These are phyloP conservation scores for Didymellaceae sp. DNA, from an alignment of 2,329 filamentous ascomycete species.

Conservation along the genomic window DNA sequence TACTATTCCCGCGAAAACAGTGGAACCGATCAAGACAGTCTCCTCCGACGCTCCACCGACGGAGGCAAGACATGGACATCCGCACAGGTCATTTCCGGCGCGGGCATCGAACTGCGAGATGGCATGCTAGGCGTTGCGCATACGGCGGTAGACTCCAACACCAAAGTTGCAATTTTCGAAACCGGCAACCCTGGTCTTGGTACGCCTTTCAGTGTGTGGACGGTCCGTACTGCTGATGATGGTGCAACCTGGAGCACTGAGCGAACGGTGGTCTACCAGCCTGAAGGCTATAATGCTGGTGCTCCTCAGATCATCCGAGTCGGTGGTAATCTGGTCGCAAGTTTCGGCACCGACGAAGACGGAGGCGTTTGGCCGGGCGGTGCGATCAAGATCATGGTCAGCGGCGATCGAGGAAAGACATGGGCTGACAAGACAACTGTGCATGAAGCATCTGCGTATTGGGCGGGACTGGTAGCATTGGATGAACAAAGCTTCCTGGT, in stretches of 20 bases:
- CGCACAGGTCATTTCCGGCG: conserved; percentile 47
- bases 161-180: conserved; percentile 55
- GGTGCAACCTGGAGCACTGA: conserved; percentile 50
- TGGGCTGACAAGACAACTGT: conserved; percentile 44
- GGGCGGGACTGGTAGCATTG: conserved; percentile 40
- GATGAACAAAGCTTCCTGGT: conserved; percentile 36
- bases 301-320: conserved; percentile 55
- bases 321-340: conserved; percentile 51
- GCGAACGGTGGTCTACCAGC: conserved; percentile 49
- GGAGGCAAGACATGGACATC: conserved; percentile 50
- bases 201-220: conserved; percentile 46
- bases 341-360: conserved; percentile 57
- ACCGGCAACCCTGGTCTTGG: conserved; percentile 29
- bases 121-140: conserved; percentile 55
- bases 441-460: conserved; percentile 30
- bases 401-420: conserved; percentile 31
- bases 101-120: conserved; percentile 47
- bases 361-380: conserved; percentile 27
- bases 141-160: conserved; percentile 26
- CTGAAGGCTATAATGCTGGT: conserved; percentile 45
- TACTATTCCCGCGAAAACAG: conserved; percentile 55
- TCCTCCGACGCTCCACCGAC: conserved; percentile 51
- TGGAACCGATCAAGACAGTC: conserved; percentile 51
- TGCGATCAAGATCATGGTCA: conserved; percentile 34
- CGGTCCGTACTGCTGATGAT: conserved; percentile 51